phyloP scores from a whole-genome alignment of 1,284 basidiomycete species.

The Pseudozyma thailandica region DNA sequence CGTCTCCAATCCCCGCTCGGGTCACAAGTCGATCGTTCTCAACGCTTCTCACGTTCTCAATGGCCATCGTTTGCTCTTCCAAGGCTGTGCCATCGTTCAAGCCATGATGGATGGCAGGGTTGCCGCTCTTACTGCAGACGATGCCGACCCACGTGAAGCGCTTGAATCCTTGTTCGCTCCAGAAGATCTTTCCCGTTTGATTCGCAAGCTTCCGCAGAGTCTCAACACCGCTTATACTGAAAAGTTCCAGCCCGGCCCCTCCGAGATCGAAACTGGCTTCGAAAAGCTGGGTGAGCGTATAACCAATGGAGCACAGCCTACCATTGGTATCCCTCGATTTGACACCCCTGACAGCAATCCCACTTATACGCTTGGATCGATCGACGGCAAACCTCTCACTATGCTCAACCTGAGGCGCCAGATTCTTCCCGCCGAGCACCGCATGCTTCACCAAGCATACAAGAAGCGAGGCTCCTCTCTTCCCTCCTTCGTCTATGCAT shows the following conservation, averaged over 20 bases:
- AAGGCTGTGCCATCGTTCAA: constrained; percentile 14
- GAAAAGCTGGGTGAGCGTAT: constrained; percentile 20
- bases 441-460: constrained; percentile 12
- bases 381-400: constrained; percentile 14
- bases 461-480: constrained; percentile 20
- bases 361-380: constrained; percentile 6
- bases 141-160: constrained; percentile 6
- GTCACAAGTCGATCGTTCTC: constrained; percentile 8
- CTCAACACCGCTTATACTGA: constrained; percentile 26
- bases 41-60: constrained; percentile 34
- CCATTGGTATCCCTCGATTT: constrained; percentile 30
- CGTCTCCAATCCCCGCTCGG: constrained; percentile 13
- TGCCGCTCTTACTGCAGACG: background rate
- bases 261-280: constrained; percentile 18
- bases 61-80: constrained; percentile 19
- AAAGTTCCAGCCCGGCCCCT: constrained; percentile 4
- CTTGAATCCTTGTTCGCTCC: constrained; percentile 22
- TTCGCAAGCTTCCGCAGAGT: constrained; percentile 30
- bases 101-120: constrained; percentile 13
- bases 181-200: constrained; percentile 12
- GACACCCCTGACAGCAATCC: constrained; percentile 3
- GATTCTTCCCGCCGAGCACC: constrained; percentile 9
- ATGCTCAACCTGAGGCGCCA: constrained; percentile 26
- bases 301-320: constrained; percentile 12
- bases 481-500: constrained; percentile 28